phyloP scores from a whole-genome alignment of 2,329 filamentous ascomycete species.

The Pseudogymnoascus sp. region DNA sequence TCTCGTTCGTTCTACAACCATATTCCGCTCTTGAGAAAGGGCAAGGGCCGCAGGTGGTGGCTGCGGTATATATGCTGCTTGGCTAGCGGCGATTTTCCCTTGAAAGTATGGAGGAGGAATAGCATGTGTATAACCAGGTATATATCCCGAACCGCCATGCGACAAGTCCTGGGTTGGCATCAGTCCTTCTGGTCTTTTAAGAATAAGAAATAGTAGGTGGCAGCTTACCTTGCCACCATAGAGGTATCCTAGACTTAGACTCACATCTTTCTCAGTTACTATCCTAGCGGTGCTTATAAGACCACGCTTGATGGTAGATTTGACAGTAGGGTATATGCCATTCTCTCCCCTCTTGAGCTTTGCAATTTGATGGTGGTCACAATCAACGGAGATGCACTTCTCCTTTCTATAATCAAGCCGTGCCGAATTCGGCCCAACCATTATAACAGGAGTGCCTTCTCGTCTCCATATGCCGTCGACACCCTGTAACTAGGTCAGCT shows the following conservation, averaged over 20 bases:
- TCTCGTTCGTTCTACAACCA: neutral
- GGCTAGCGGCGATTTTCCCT: neutral
- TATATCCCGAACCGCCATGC: neutral
- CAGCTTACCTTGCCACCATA: conserved; percentile 2
- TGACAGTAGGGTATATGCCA: conserved; percentile 9
- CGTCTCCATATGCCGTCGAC: conserved; percentile 18
- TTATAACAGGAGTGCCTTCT: conserved; percentile 16
- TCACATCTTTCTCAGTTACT: conserved; percentile 2
- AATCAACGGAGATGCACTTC: conserved; percentile 13
- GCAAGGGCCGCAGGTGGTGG: neutral
- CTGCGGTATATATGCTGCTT: neutral
- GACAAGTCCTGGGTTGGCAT: neutral
- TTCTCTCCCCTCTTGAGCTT: conserved; percentile 14
- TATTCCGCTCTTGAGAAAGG: neutral
- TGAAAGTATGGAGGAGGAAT: neutral
- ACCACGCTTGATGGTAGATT: neutral
- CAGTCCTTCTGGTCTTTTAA: neutral
- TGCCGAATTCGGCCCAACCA: conserved; percentile 16
- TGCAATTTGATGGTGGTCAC: conserved; percentile 18
- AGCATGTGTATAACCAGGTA: neutral
- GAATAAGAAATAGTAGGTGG: neutral
- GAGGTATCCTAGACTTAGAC: neutral
- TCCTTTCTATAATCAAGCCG: conserved; percentile 14
- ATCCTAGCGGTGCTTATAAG: conserved; percentile 4
- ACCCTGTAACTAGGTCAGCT: neutral